These are phyloP conservation scores for Xylaria sp. DNA, from an alignment of 2,329 filamentous ascomycete genomes.

Conservation along the genomic window DNA sequence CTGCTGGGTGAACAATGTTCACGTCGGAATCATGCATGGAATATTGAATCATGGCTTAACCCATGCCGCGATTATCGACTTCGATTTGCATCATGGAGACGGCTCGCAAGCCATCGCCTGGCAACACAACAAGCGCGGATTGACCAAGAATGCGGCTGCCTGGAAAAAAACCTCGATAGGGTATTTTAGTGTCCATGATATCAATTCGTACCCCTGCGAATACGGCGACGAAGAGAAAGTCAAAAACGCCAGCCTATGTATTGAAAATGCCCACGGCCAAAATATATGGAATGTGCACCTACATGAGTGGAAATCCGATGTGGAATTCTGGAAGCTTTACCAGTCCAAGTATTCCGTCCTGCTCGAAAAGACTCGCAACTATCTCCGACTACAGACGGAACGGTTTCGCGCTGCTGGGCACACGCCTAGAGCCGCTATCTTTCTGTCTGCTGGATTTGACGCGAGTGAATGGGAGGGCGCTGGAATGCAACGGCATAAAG, in stretches of 20 bases:
- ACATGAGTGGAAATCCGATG: constrained; percentile 82
- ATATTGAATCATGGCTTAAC: constrained; percentile 85
- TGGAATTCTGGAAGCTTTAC: constrained; percentile 92
- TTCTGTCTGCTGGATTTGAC: constrained; percentile 95
- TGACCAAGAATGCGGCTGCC: constrained; percentile 74
- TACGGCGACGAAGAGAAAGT: constrained; percentile 93
- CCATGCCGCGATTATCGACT: constrained; percentile 92
- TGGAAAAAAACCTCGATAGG: constrained; percentile 90
- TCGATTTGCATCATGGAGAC: constrained; percentile 91
- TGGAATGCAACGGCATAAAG: constrained; percentile 94
- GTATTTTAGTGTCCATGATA: constrained; percentile 97
- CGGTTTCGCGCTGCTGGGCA: constrained; percentile 68
- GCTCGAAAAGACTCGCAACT: constrained; percentile 82
- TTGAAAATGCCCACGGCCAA: constrained; percentile 93
- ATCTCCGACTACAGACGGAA: constrained; percentile 77
- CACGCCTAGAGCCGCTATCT: constrained; percentile 84
- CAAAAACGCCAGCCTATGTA: constrained; percentile 90
- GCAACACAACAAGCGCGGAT: constrained; percentile 82
- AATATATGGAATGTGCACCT: constrained; percentile 97
- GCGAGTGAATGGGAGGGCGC: constrained; percentile 93
- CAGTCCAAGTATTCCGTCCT: constrained; percentile 79
- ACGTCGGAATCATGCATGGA: constrained; percentile 93
- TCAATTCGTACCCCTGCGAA: constrained; percentile 98
- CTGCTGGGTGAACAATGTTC: constrained; percentile 98
- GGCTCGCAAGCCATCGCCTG: constrained; percentile 96